Evolutionary conservation across 2,329 filamentous ascomycete species (phyloP).

Genomic region (Aureobasidium sp.): DNA sequence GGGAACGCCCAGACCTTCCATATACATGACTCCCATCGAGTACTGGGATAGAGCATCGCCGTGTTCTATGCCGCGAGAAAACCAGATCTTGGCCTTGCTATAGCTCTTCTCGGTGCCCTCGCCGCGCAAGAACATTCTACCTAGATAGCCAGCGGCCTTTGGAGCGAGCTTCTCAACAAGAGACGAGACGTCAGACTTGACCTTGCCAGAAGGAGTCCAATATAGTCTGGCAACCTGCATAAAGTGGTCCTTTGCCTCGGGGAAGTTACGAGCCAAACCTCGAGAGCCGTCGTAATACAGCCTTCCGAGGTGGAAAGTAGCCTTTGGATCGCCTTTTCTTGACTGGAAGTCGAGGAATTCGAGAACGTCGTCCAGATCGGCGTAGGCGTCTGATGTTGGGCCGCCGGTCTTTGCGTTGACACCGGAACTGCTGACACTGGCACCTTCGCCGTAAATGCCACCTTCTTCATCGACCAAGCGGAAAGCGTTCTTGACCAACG

Average conservation of each 20-base stretch:
- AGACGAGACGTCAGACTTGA: conserved; percentile 60
- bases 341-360: conserved; percentile 90
- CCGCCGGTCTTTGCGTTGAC: conserved; percentile 68
- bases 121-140: conserved; percentile 81
- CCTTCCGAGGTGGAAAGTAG: conserved; percentile 76
- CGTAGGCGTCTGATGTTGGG: conserved; percentile 71
- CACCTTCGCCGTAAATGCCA: conserved; percentile 91
- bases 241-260: conserved; percentile 73
- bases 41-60: conserved; percentile 81
- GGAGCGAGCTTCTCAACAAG: conserved; percentile 71
- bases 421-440: conserved; percentile 82
- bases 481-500: conserved; percentile 70
- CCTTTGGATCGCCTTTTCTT: conserved; percentile 80
- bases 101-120: conserved; percentile 78
- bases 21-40: conserved; percentile 73
- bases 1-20: conserved; percentile 67
- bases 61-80: conserved; percentile 66
- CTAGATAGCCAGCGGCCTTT: conserved; percentile 80
- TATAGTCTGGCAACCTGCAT: conserved; percentile 70
- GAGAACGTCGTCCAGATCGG: conserved; percentile 84
- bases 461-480: conserved; percentile 84
- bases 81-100: conserved; percentile 71
- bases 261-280: conserved; percentile 64
- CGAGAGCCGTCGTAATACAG: conserved; percentile 84
- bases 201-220: conserved; percentile 68